Evolutionary conservation across 2,329 filamentous ascomycete genomes (phyloP).

Genomic region (Venturia oleaginea): DNA sequence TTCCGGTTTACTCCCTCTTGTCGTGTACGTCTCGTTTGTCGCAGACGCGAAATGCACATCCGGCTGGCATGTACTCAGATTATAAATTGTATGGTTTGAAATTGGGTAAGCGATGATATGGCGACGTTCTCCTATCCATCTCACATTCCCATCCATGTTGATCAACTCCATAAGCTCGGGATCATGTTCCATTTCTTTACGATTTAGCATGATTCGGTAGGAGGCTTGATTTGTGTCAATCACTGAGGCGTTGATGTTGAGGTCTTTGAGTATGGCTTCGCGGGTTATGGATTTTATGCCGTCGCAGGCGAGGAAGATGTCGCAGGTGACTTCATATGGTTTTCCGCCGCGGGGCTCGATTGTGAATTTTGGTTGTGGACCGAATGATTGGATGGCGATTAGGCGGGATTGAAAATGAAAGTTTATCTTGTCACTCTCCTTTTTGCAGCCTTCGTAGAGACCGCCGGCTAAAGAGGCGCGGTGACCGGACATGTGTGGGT

Average conservation of each 20-base stretch:
- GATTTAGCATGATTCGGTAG: constrained; percentile 68
- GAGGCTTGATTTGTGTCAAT: constrained; percentile 67
- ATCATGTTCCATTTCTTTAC: constrained; percentile 57
- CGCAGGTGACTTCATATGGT: constrained; percentile 43
- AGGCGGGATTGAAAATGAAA: constrained; percentile 59
- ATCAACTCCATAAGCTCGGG: constrained; percentile 59
- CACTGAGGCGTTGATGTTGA: constrained; percentile 46
- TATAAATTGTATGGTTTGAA: constrained; percentile 56
- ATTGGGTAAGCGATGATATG: constrained; percentile 76
- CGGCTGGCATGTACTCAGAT: constrained; percentile 54
- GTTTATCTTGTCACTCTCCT: constrained; percentile 47
- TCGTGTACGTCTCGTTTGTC: constrained; percentile 53
- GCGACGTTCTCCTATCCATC: constrained; percentile 67
- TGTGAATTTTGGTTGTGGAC: constrained; percentile 50
- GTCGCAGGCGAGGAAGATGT: constrained; percentile 38
- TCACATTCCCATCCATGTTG: constrained; percentile 56
- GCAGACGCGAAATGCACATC: constrained; percentile 51
- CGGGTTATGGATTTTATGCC: constrained; percentile 41
- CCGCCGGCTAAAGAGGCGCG: constrained; percentile 60
- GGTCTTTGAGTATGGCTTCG: constrained; percentile 44
- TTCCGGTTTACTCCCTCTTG: constrained; percentile 48
- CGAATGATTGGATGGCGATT: constrained; percentile 48
- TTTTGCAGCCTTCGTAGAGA: constrained; percentile 61
- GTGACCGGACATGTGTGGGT: constrained; percentile 73
- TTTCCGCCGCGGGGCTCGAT: constrained; percentile 44